Base-by-base conservation (phyloP, 1,284 basidiomycete species). In the Puccinia sorghi region DNA sequence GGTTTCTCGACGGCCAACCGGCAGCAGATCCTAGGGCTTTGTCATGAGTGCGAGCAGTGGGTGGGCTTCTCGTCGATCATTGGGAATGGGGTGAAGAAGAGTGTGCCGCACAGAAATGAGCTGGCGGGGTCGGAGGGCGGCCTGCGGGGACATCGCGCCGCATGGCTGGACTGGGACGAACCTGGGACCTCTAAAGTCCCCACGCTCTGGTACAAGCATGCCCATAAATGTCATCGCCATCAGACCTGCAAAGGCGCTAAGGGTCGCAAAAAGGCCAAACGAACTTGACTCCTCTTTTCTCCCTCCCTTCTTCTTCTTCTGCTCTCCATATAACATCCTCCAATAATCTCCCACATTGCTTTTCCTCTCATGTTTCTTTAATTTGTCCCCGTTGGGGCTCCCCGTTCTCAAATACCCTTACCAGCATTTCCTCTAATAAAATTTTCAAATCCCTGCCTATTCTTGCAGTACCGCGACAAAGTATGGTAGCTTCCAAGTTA, bases 241-340 rank as follows among this genome's bases (percentile, higher is more conserved):
- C 76, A 78, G 54, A 78, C 76, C n/a, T 78, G 76, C 52, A 78
- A 78, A 78, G 76, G 76, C 11, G 76, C 76, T 13, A 78, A 78
- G 46, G 76, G 76, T 13, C 39, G 76, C 7, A 78, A 78, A n/a
- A 78, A 78, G 46, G 56, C 64, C 32, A 78, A 78, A 69, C 56
- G 59, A 48, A 25, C 46, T 39, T 69, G 66, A 69, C 20, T 12
- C 7, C n/a, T 61, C 57, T 61, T 4, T 13, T 32, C 1, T 27
- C 9, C 27, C 8, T 59, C 27, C 12, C 5, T 59, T 3, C 57
- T 15, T 9, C 39, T 20, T 15, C 27, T 20, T n/a, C n/a, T n/a
- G n/a, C n/a, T n/a, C n/a, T n/a, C n/a, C n/a, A n/a, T n/a, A n/a
- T n/a, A n/a, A n/a, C n/a, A n/a, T n/a, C n/a, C n/a, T n/a, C n/a